Conservation (phyloP, 208 protist species). For the Acanthamoeba healyi region DNA sequence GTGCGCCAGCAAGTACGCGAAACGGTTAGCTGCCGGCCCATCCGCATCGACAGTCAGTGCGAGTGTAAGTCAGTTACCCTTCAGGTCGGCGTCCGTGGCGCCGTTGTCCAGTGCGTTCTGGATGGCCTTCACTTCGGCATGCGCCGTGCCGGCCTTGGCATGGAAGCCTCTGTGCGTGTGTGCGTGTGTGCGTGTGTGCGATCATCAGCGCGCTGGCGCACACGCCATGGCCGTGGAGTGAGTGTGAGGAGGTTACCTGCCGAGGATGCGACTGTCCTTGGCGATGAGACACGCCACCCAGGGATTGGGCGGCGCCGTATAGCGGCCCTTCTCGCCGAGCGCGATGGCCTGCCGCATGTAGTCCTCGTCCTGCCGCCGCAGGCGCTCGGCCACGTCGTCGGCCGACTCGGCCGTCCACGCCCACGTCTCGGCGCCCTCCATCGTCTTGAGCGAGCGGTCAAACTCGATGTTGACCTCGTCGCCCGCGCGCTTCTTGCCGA, state of each 20-base stretch:
- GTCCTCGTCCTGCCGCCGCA: slow-evolving; percentile 54
- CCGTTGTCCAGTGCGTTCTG: slow-evolving; percentile 30
- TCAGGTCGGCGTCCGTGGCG: neutral
- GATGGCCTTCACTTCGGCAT: slow-evolving; percentile 79
- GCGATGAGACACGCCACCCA: slow-evolving; percentile 79
- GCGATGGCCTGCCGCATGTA: slow-evolving; percentile 79
- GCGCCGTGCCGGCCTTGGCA: slow-evolving; percentile 66
- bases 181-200: neutral
- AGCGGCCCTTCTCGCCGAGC: slow-evolving; percentile 74
- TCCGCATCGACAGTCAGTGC: too few species aligned
- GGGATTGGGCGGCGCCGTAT: slow-evolving; percentile 79
- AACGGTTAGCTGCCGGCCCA: neutral
- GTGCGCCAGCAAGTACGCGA: neutral
- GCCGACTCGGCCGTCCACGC: slow-evolving; percentile 27
- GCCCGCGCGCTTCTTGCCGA: slow-evolving; percentile 25
- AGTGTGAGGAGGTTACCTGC: neutral
- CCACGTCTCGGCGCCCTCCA: slow-evolving; percentile 17
- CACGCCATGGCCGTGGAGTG: neutral
- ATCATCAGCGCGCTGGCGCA: neutral
- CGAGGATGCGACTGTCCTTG: slow-evolving; percentile 69
- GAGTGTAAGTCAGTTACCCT: too few species aligned
- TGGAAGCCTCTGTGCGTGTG: slow-evolving; percentile 35
- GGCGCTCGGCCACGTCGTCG: slow-evolving; percentile 1
- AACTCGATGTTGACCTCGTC: slow-evolving; percentile 80
- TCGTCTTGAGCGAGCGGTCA: neutral